These are phyloP conservation scores for Colletotrichum spinosum DNA, from an alignment of 2,329 filamentous ascomycete species.

Conservation along the genomic window DNA sequence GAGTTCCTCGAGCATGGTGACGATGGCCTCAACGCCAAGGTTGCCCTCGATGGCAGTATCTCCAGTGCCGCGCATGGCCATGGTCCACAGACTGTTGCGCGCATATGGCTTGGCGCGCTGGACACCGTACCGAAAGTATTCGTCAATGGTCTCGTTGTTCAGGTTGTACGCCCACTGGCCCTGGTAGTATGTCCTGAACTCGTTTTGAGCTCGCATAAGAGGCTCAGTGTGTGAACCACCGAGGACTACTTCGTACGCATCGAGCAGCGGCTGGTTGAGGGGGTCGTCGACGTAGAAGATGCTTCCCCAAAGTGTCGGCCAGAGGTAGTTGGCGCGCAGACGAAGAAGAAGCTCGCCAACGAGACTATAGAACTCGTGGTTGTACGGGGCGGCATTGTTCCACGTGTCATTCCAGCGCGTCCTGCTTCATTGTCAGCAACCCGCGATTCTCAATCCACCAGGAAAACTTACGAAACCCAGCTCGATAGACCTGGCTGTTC, in stretches of 20 bases:
- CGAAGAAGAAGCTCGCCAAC: slow-evolving; percentile 79
- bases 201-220: slow-evolving; percentile 71
- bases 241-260: slow-evolving; percentile 80
- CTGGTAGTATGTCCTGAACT: slow-evolving; percentile 64
- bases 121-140: slow-evolving; percentile 77
- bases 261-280: slow-evolving; percentile 74
- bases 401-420: slow-evolving; percentile 55
- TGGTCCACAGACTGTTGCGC: slow-evolving; percentile 72
- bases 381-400: slow-evolving; percentile 60
- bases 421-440: slow-evolving; percentile 21
- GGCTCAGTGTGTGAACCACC: slow-evolving; percentile 81
- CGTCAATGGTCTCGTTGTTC: slow-evolving; percentile 75
- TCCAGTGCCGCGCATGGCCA: slow-evolving; percentile 77
- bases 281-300: slow-evolving; percentile 81
- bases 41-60: slow-evolving; percentile 68
- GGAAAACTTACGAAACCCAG: slow-evolving; percentile 62
- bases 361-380: slow-evolving; percentile 73
- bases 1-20: slow-evolving; percentile 68
- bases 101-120: slow-evolving; percentile 74
- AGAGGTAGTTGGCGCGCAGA: slow-evolving; percentile 79
- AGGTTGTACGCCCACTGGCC: slow-evolving; percentile 77
- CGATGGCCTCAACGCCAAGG: slow-evolving; percentile 67
- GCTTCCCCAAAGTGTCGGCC: slow-evolving; percentile 77
- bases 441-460: background rate
- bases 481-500: slow-evolving; percentile 76